Percentiles rank a stretch among this genome's conserved stretches.
These are phyloP conservation scores for Fragaria vesca DNA, from an alignment of 306 rosid genomes.

Conservation along the genomic window DNA sequence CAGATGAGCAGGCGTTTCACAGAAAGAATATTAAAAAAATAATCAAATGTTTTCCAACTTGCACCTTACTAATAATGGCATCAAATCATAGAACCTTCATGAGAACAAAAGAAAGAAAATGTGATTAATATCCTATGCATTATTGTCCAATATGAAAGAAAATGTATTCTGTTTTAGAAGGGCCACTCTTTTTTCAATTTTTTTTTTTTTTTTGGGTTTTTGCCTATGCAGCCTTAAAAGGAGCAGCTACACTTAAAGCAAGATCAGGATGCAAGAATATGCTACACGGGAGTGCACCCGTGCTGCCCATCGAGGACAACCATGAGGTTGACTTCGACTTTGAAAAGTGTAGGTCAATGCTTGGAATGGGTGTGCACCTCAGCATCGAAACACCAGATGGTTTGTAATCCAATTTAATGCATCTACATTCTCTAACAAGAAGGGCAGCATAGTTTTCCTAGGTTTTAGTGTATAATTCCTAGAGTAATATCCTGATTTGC, in stretches of 20 bases:
- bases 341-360: conserved; percentile 55
- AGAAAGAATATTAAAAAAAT: neutral
- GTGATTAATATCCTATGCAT: neutral
- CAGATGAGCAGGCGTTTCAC: neutral
- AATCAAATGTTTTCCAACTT: neutral
- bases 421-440: neutral
- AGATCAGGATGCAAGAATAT: conserved; percentile 75
- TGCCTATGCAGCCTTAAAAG: conserved; percentile 57
- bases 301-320: conserved; percentile 69
- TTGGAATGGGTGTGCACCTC: conserved; percentile 60
- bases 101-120: neutral
- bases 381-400: conserved; percentile 85
- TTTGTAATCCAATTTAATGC: conserved; percentile 13
- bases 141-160: neutral
- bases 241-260: conserved; percentile 78
- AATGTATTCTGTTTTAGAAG: neutral
- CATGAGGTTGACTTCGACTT: conserved; percentile 62
- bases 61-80: neutral
- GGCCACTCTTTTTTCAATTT: too few species aligned
- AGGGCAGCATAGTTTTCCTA: neutral
- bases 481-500: neutral
- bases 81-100: neutral
- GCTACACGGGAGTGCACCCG: conserved; percentile 55
- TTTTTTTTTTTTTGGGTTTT: neutral
- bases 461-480: neutral